phyloP scores from a whole-genome alignment of 257 asterid genomes.

The Solanum sitiens region DNA sequence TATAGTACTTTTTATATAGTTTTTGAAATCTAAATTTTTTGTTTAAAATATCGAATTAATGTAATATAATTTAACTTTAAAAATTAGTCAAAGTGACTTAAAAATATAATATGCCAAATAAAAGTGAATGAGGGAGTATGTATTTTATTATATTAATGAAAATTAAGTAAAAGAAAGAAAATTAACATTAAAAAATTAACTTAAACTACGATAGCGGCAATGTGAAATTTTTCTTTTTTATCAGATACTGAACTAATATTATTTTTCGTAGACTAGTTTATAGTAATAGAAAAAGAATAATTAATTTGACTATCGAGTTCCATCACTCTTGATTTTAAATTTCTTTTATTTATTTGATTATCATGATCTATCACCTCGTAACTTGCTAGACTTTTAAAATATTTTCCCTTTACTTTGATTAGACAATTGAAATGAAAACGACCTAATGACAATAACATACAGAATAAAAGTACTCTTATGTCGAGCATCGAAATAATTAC shows the following conservation, averaged over 20 bases:
- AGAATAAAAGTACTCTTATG: neutral
- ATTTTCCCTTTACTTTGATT: neutral
- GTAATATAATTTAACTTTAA: too few species aligned
- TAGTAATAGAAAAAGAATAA: neutral
- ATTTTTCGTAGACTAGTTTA: neutral
- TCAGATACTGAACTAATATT: neutral
- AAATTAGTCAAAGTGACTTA: too few species aligned
- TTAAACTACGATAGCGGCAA: neutral
- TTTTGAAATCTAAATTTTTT: too few species aligned
- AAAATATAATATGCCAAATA: too few species aligned
- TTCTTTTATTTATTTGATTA: neutral
- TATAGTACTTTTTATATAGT: too few species aligned
- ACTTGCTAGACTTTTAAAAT: neutral
- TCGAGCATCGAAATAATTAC: neutral
- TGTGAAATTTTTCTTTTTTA: neutral
- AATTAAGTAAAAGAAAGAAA: neutral
- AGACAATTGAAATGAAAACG: neutral
- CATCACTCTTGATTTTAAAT: neutral
- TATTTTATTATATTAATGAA: neutral
- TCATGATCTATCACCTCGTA: neutral
- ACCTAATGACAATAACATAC: neutral
- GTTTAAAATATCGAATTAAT: too few species aligned
- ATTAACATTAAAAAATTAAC: neutral
- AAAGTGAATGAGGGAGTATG: rapidly evolving
- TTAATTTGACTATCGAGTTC: neutral